Evolutionary conservation across 306 rosid genomes (phyloP).

Genomic region (Betula pendula): DNA sequence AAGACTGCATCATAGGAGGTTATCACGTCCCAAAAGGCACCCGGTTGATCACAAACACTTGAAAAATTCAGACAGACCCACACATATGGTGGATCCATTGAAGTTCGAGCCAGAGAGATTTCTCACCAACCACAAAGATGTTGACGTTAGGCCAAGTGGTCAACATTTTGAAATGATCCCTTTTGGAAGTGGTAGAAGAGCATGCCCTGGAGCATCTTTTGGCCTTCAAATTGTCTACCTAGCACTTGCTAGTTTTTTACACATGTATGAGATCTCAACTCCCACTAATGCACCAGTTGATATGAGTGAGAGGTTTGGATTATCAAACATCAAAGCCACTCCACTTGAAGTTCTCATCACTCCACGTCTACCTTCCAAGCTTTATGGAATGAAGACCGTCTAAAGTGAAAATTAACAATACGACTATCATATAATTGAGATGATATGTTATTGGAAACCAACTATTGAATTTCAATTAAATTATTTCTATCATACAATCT

Average conservation of each 20-base stretch:
- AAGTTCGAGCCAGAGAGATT: slow-evolving; percentile 62
- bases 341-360: no score
- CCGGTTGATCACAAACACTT: slow-evolving; percentile 40
- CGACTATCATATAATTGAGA: no score
- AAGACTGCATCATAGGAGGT: slow-evolving; percentile 12
- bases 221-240: slow-evolving; percentile 43
- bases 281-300: no score
- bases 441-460: no score
- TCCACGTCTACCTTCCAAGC: no score
- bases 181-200: slow-evolving; percentile 62
- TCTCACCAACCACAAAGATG: slow-evolving; percentile 37
- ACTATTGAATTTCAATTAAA: no score
- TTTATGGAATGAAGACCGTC: slow-evolving; percentile 14
- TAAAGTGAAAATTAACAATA: no score
- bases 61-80: slow-evolving; percentile 60
- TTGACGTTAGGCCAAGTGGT: slow-evolving; percentile 46
- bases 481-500: no score
- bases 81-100: slow-evolving; percentile 45
- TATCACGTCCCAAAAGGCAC: slow-evolving; percentile 49
- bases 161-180: slow-evolving; percentile 50
- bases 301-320: no score
- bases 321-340: no score
- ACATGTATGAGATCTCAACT: slow-evolving; percentile 19
- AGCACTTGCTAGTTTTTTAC: slow-evolving; percentile 52
- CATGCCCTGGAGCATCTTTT: slow-evolving; percentile 44